Conservation (phyloP, 2,329 filamentous ascomycete species). For the Thielaviopsis euricoi region DNA sequence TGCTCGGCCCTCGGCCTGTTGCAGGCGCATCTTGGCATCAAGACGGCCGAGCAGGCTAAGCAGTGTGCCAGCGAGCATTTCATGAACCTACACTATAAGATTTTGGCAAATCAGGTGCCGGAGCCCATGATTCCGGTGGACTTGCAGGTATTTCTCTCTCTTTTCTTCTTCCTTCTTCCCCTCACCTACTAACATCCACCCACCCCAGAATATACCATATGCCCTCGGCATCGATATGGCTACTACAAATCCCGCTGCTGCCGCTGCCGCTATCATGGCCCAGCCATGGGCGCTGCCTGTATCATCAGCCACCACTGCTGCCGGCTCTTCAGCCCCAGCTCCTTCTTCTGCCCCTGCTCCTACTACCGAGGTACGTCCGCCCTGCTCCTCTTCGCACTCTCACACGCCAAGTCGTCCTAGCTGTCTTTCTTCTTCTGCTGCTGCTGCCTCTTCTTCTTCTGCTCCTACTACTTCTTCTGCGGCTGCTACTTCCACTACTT, state of each 20-base stretch:
- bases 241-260: not conserved
- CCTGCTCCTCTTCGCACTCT: not conserved
- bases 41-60: conserved; percentile 39
- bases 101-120: conserved; percentile 34
- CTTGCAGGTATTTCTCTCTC: not conserved
- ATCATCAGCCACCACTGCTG: not conserved
- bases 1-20: conserved; percentile 42
- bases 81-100: conserved; percentile 39
- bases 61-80: conserved; percentile 42
- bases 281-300: not conserved
- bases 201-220: conserved; percentile 6
- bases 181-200: not conserved
- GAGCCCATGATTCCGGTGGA: not conserved
- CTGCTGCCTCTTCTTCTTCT: not conserved
- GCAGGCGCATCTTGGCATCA: conserved; percentile 41
- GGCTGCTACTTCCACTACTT: not conserved
- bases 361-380: not conserved
- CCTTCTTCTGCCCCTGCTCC: not conserved
- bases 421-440: not conserved
- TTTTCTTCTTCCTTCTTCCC: no score
- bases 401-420: not conserved
- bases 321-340: conserved; percentile 4
- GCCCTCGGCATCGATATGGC: conserved; percentile 8
- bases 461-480: not conserved
- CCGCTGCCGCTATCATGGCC: not conserved